Conservation (phyloP, 73 alveolate species). For the Tetrahymena thermophila region DNA sequence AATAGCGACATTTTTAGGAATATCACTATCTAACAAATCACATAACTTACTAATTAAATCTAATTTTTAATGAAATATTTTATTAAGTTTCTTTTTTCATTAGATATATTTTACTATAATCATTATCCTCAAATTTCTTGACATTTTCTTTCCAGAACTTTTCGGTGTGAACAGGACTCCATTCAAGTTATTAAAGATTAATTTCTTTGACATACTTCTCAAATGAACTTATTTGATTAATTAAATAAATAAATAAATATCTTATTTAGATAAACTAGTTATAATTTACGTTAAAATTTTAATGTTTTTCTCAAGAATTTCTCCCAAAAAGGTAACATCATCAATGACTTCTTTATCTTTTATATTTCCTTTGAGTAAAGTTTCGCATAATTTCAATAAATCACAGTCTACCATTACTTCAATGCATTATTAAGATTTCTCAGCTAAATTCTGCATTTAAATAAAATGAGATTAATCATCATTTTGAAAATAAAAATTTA, state of each 20-base stretch:
- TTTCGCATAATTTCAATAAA: conserved; percentile 17
- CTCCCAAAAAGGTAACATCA: conserved; percentile 31
- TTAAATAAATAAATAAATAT: not conserved
- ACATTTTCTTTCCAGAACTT: conserved; percentile 94
- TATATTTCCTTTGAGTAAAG: conserved; percentile 22
- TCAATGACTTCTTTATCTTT: conserved; percentile 28
- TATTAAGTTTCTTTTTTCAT: not conserved
- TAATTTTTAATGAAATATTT: conserved; percentile 10
- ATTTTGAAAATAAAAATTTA: not conserved
- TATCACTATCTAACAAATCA: conserved; percentile 55
- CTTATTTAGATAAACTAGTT: too few species aligned
- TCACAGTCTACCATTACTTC: conserved; percentile 39
- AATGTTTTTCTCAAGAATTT: conserved; percentile 31
- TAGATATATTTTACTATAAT: not conserved
- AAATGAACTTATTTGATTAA: conserved; percentile 50
- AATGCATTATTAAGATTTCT: conserved; percentile 8
- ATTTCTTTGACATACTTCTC: conserved; percentile 86
- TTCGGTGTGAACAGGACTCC: conserved; percentile 92
- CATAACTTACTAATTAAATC: conserved; percentile 72
- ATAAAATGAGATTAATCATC: not conserved
- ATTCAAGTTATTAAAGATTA: conserved; percentile 63
- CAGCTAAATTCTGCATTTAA: conserved; percentile 3
- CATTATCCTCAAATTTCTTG: conserved; percentile 79
- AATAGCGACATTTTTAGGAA: conserved; percentile 67
- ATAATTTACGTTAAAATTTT: conserved; percentile 22